Evolutionary conservation across 805 yeast genomes (phyloP).

Genomic region (Ogataea dorogensis): DNA sequence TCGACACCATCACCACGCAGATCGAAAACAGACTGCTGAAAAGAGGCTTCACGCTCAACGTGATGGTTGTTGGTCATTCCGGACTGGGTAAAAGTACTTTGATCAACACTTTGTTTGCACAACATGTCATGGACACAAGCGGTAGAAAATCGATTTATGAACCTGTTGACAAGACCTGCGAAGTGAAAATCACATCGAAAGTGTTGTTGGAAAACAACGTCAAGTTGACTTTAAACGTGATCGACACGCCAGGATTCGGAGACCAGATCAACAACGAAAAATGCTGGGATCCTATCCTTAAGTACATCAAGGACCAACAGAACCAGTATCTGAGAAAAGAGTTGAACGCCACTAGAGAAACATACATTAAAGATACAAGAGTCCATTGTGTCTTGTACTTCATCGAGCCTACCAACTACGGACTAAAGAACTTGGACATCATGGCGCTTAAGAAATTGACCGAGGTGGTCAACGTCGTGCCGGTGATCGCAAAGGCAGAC

Average conservation of each 20-base stretch:
- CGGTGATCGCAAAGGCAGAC: constrained; percentile 93
- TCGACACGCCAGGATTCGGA: constrained; percentile 98
- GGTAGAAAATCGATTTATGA: constrained; percentile 70
- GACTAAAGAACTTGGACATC: constrained; percentile 80
- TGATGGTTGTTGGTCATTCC: constrained; percentile 91
- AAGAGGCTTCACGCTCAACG: constrained; percentile 90
- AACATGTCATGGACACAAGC: constrained; percentile 68
- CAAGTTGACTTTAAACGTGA: constrained; percentile 76
- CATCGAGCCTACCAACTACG: constrained; percentile 83
- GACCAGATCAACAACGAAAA: constrained; percentile 93
- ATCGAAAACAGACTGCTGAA: constrained; percentile 89
- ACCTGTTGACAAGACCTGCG: constrained; percentile 83
- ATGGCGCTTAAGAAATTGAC: constrained; percentile 78
- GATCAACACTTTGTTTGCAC: constrained; percentile 84
- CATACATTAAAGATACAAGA: constrained; percentile 77
- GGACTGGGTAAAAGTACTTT: constrained; percentile 95
- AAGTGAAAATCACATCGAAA: constrained; percentile 70
- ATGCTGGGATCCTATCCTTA: constrained; percentile 95
- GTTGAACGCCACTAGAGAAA: constrained; percentile 90
- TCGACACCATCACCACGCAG: constrained; percentile 93
- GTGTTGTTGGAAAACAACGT: constrained; percentile 83
- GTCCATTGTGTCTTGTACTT: constrained; percentile 93
- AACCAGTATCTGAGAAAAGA: constrained; percentile 88
- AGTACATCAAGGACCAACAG: constrained; percentile 93
- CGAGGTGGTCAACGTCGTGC: constrained; percentile 91